These are phyloP conservation scores for Pulveroboletus ravenelii DNA, from an alignment of 768 basidiomycete species.

Conservation along the genomic window DNA sequence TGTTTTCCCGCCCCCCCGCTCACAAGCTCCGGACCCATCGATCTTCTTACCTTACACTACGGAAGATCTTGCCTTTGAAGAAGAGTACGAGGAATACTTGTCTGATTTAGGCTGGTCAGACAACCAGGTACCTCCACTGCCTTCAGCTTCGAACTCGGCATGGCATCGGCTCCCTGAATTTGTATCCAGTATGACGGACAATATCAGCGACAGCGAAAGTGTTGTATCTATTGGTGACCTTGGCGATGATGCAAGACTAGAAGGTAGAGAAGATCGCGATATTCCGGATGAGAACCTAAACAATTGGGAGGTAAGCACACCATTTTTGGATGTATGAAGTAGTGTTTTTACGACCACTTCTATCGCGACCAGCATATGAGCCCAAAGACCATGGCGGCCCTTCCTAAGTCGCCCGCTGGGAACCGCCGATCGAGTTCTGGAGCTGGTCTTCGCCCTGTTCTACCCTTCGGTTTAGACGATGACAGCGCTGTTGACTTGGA, in stretches of 20 bases:
- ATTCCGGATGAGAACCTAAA: constrained; percentile 77
- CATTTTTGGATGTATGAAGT: neutral
- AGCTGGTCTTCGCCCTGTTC: constrained; percentile 76
- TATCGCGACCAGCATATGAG: constrained; percentile 74
- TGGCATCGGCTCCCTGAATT: constrained; percentile 84
- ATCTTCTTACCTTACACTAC: constrained; percentile 88
- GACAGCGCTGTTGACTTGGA: constrained; percentile 67
- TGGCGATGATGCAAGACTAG: constrained; percentile 70
- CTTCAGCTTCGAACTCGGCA: constrained; percentile 44
- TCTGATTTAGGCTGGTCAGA: constrained; percentile 81
- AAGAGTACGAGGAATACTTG: constrained; percentile 94
- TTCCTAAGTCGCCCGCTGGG: constrained; percentile 87
- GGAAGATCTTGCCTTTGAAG: constrained; percentile 92
- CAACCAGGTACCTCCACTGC: constrained; percentile 41
- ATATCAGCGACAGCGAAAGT: constrained; percentile 92
- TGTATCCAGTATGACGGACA: constrained; percentile 75
- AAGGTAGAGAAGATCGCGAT: constrained; percentile 60
- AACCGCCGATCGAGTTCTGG: constrained; percentile 80
- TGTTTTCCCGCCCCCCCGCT: constrained; percentile 91
- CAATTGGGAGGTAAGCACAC: constrained; percentile 83
- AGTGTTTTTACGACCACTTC: neutral
- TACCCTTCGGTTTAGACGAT: constrained; percentile 73
- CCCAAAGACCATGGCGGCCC: constrained; percentile 87
- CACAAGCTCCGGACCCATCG: constrained; percentile 76
- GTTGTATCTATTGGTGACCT: constrained; percentile 87